Evolutionary conservation across 2,329 filamentous ascomycete species (phyloP), one percentile per base, ranked within the genome.

Genomic region (Diaporthe ilicicola): DNA sequence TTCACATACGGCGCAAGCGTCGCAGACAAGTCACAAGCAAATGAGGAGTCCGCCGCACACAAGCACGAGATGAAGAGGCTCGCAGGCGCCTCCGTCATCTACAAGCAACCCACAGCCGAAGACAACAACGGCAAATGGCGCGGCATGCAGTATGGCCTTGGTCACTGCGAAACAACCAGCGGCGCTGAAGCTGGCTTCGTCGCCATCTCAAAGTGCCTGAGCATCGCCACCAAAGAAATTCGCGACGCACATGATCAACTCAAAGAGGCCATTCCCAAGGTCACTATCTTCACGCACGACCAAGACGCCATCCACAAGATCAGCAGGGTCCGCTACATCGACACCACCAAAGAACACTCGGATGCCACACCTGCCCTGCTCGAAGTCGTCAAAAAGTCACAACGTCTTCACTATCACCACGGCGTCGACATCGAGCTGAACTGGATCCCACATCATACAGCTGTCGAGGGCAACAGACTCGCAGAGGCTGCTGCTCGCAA

Each of bases 61-160:
- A 22, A 62, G 15, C 39, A 62, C 4, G 39, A 46, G 17, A 32
- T 1, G 24, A 62, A 46, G 6, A 62, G 56, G 3, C 13, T 62
- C 27, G 56, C 56, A 62, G 56, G 39, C 42, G 56, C 42, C 29
- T 24, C 56, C 44, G 56, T 42, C 56, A 32, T 62, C 56, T 62
- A 22, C 56, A 62, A 61, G 24, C 24, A 44, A 44, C 37, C 37
- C 55, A 1, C 55, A 29, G 27, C 55, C 55, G 5, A 62, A 19
- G 44, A 62, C 39, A 34, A n/a, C 37, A 62, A 39, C 34, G 34
- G 27, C 56, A 48, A 39, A 22, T 61, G 56, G 56, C 27, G 27
- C 29, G 42, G 24, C 6, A 29, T 17, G 19, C 56, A 62, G 12
- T 62, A 27, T 42, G 24, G 27, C 17, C 24, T 62, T 3, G 27